These are phyloP conservation scores for Nakazawaea pomicola DNA, from an alignment of 805 yeast genomes.

Conservation along the genomic window DNA sequence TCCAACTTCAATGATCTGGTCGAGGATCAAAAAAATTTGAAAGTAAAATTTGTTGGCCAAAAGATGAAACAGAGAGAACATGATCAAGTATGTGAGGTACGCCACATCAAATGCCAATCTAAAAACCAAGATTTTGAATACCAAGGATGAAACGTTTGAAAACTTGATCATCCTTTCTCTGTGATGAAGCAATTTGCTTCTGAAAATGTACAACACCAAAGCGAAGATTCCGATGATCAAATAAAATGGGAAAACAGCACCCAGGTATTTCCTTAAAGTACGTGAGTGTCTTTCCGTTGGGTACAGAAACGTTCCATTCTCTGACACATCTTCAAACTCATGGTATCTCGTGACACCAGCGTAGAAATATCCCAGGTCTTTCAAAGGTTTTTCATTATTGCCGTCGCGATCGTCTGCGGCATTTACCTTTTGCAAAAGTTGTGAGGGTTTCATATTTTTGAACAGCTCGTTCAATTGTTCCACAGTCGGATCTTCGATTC, in stretches of 20 bases:
- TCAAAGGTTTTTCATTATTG: neutral
- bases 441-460: neutral
- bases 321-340: neutral
- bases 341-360: neutral
- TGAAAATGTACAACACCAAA: neutral
- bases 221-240: neutral
- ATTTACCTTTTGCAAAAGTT: too few relatives aligned
- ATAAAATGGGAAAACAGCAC: neutral
- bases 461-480: neutral
- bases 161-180: slow-evolving; percentile 3
- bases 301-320: neutral
- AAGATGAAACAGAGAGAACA: neutral
- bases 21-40: neutral
- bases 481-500: neutral
- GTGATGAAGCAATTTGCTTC: neutral
- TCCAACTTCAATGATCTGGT: neutral
- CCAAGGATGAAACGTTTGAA: neutral
- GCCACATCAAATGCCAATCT: neutral
- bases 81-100: neutral
- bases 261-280: neutral
- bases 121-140: neutral
- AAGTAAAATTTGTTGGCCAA: neutral
- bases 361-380: neutral
- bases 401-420: too few relatives aligned
- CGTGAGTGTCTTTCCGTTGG: neutral